Evolutionary conservation across 306 rosid species (phyloP).

Genomic region (Quercus suber): DNA sequence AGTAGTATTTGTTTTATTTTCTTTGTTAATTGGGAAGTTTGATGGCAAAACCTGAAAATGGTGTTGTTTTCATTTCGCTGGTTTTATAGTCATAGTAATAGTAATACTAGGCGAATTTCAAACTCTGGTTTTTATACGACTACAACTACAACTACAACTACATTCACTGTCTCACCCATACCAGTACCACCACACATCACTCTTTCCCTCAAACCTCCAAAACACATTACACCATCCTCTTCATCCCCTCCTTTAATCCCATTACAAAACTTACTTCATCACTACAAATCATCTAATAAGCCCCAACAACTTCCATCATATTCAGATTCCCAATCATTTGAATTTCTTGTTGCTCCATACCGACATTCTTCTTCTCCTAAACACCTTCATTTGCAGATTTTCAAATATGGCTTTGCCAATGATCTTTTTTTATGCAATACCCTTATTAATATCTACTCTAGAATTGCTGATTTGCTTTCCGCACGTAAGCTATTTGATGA

Average conservation of each 20-base stretch:
- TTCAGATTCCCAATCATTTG: slow-evolving; percentile 30
- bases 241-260: slow-evolving; percentile 9
- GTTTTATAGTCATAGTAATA: too few relatives aligned
- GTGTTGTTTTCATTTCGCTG: too few relatives aligned
- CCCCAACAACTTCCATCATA: slow-evolving; percentile 1
- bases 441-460: slow-evolving; percentile 60
- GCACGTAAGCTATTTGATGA: slow-evolving; percentile 65
- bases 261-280: slow-evolving; percentile 24
- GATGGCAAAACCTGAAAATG: too few relatives aligned
- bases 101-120: too few relatives aligned
- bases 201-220: slow-evolving; percentile 21
- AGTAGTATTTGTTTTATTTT: too few relatives aligned
- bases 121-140: too few relatives aligned
- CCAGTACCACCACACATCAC: not conserved
- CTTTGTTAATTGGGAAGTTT: too few relatives aligned
- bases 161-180: too few relatives aligned
- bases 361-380: slow-evolving; percentile 36
- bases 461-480: slow-evolving; percentile 38
- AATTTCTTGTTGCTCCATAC: slow-evolving; percentile 31
- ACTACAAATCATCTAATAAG: slow-evolving; percentile 33
- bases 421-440: slow-evolving; percentile 71
- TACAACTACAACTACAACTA: too few relatives aligned
- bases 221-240: not conserved
- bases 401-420: slow-evolving; percentile 51
- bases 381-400: slow-evolving; percentile 59